These are phyloP conservation scores for Cyclotella baltica DNA, from an alignment of 108 stramenopile species.

Conservation along the genomic window DNA sequence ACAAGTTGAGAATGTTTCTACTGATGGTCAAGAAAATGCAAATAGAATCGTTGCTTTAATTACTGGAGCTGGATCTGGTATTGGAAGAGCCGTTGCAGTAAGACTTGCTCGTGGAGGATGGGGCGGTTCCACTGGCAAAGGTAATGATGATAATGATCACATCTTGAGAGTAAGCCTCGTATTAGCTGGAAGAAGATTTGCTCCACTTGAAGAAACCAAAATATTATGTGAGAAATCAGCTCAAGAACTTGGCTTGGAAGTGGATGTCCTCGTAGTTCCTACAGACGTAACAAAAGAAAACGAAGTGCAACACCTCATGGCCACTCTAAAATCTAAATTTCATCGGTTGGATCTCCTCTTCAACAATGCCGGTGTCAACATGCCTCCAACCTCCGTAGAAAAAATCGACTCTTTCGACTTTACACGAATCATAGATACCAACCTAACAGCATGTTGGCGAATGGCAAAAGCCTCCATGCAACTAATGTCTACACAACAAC, in stretches of 20 bases:
- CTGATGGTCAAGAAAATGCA: background rate
- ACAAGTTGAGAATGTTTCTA: background rate
- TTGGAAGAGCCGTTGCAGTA: conserved; percentile 76
- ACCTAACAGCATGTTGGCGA: conserved; percentile 75
- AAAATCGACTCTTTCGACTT: conserved; percentile 57
- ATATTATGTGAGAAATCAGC: conserved; percentile 23
- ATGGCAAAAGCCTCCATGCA: conserved; percentile 75
- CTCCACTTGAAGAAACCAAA: conserved; percentile 58
- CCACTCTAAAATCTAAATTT: conserved; percentile 19
- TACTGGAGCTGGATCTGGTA: conserved; percentile 77
- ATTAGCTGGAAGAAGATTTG: conserved; percentile 63
- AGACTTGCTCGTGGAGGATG: conserved; percentile 57
- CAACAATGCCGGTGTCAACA: conserved; percentile 84
- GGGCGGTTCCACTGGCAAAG: conserved; percentile 46
- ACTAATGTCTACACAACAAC: conserved; percentile 57
- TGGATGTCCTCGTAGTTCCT: conserved; percentile 35
- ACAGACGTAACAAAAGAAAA: conserved; percentile 69
- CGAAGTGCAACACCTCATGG: conserved; percentile 61
- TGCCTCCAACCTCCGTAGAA: conserved; percentile 55
- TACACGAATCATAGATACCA: conserved; percentile 65
- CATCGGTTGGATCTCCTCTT: conserved; percentile 69
- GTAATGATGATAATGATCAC: conserved; percentile 23
- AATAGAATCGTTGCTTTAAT: conserved; percentile 60
- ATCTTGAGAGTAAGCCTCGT: conserved; percentile 48
- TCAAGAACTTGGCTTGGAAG: conserved; percentile 16